phyloP scores from a whole-genome alignment of 495 filamentous ascomycete species.

The Penicillium macrosclerotiorum region DNA sequence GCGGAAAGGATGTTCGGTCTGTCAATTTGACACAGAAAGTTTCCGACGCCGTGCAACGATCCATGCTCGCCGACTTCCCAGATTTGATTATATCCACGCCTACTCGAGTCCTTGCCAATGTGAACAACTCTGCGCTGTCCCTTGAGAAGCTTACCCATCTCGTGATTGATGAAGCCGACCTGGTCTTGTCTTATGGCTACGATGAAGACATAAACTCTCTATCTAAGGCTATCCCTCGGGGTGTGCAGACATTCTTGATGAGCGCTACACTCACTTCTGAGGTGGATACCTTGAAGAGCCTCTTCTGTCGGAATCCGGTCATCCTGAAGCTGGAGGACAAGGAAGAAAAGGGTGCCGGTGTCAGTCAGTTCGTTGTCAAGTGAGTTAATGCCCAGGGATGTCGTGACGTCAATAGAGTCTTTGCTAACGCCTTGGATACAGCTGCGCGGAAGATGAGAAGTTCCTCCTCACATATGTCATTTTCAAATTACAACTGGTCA shows the following conservation, averaged over 20 bases:
- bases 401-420: neutral
- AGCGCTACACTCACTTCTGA: constrained; percentile 88
- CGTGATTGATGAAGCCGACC: constrained; percentile 92
- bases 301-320: constrained; percentile 82
- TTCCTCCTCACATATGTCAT: constrained; percentile 92
- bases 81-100: constrained; percentile 91
- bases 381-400: constrained; percentile 32
- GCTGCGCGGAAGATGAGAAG: constrained; percentile 93
- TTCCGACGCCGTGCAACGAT: constrained; percentile 78
- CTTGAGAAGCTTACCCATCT: constrained; percentile 70
- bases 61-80: constrained; percentile 81
- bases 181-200: constrained; percentile 93
- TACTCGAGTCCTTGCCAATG: constrained; percentile 65
- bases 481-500: constrained; percentile 90
- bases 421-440: constrained; percentile 27
- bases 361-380: constrained; percentile 85
- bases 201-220: constrained; percentile 82
- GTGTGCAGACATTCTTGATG: constrained; percentile 88
- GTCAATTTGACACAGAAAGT: constrained; percentile 87
- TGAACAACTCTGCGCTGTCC: constrained; percentile 66
- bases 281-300: constrained; percentile 76
- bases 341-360: constrained; percentile 66
- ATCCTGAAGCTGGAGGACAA: constrained; percentile 74
- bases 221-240: constrained; percentile 71
- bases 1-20: constrained; percentile 74